These are phyloP conservation scores for Hebeloma cylindrosporum DNA, from an alignment of 768 basidiomycete species.

Conservation along the genomic window DNA sequence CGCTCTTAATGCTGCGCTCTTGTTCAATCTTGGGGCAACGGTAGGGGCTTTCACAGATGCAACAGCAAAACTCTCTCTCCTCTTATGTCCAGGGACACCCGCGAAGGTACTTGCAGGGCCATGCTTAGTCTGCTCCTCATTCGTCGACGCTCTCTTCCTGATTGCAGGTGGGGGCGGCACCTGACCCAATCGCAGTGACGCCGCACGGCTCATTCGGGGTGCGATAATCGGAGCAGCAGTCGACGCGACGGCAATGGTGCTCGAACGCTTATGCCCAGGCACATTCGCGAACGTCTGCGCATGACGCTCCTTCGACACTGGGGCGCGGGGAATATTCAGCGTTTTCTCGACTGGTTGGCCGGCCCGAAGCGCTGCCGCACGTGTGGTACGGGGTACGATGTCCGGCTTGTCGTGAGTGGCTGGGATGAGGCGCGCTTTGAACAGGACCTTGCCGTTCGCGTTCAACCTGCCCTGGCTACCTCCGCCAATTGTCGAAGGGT, in stretches of 20 bases:
- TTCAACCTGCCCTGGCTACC: slow-evolving; percentile 33
- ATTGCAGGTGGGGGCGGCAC: slow-evolving; percentile 39
- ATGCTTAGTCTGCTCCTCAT: slow-evolving; percentile 35
- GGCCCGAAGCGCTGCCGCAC: slow-evolving; percentile 71
- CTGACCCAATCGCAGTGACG: slow-evolving; percentile 64
- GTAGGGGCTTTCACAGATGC: slow-evolving; percentile 63
- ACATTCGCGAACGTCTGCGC: slow-evolving; percentile 72
- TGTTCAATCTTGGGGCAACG: slow-evolving; percentile 74
- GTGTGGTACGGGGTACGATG: slow-evolving; percentile 76
- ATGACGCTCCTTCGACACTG: slow-evolving; percentile 60
- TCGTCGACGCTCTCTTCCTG: slow-evolving; percentile 36
- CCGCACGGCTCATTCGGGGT: slow-evolving; percentile 76
- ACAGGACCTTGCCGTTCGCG: slow-evolving; percentile 47
- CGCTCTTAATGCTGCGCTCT: slow-evolving; percentile 67
- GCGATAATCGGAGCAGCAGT: slow-evolving; percentile 70
- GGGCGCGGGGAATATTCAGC: slow-evolving; percentile 44
- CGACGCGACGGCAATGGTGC: slow-evolving; percentile 69
- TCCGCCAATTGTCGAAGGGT: slow-evolving; percentile 43
- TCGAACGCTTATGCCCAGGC: slow-evolving; percentile 77
- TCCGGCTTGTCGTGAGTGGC: slow-evolving; percentile 59
- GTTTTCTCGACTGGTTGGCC: slow-evolving; percentile 51
- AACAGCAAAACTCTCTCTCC: slow-evolving; percentile 72
- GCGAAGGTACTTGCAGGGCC: slow-evolving; percentile 51
- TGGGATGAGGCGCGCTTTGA: slow-evolving; percentile 71
- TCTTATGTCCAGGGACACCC: slow-evolving; percentile 84